These are phyloP conservation scores for Thelephora terrestris DNA, from an alignment of 1,284 basidiomycete genomes.

Conservation along the genomic window DNA sequence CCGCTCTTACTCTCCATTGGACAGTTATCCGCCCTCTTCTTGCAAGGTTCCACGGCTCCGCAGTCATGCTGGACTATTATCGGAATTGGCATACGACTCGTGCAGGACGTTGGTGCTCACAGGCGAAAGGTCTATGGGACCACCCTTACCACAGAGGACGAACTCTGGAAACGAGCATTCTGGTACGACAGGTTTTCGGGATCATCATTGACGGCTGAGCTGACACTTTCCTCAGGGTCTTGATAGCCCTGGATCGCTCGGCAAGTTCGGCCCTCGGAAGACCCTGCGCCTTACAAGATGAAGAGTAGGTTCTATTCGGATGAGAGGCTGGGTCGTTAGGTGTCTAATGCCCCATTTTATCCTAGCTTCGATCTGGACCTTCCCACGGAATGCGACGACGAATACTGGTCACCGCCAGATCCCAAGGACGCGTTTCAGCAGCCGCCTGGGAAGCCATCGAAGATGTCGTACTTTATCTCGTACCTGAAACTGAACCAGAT, in stretches of 20 bases:
- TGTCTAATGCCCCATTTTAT: neutral
- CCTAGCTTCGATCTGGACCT: constrained; percentile 48
- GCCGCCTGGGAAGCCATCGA: constrained; percentile 35
- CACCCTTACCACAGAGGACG: constrained; percentile 29
- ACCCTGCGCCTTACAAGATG: constrained; percentile 76
- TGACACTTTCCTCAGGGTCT: constrained; percentile 32
- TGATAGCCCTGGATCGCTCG: constrained; percentile 53
- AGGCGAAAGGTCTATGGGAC: constrained; percentile 25
- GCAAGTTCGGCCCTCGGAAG: constrained; percentile 67
- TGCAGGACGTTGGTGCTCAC: constrained; percentile 35
- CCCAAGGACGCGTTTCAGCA: constrained; percentile 33
- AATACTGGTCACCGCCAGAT: constrained; percentile 43
- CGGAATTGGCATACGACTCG: constrained; percentile 42
- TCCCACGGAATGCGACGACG: constrained; percentile 54
- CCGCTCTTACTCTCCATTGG: neutral
- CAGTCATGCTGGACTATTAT: constrained; percentile 44
- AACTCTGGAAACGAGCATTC: constrained; percentile 58
- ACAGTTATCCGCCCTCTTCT: constrained; percentile 27
- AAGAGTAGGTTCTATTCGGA: constrained; percentile 50
- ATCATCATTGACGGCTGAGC: neutral
- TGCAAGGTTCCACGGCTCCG: constrained; percentile 37
- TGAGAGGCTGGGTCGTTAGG: neutral
- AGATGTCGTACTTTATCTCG: constrained; percentile 39
- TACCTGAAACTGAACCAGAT: constrained; percentile 49
- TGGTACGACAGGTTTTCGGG: constrained; percentile 37